These are phyloP conservation scores for Candida ovalis DNA, from an alignment of 805 yeast species.

Conservation along the genomic window DNA sequence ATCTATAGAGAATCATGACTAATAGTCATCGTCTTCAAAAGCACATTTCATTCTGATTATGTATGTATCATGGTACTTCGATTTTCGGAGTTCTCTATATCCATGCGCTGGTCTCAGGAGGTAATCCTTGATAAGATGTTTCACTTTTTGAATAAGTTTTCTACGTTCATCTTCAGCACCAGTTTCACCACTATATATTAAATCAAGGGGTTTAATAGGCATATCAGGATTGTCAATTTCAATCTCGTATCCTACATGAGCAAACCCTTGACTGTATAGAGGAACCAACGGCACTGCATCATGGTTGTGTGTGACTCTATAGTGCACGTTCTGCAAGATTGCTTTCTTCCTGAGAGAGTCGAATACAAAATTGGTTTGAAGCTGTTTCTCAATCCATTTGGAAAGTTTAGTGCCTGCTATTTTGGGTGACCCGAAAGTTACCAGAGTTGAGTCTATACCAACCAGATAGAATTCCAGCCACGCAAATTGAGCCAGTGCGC, in stretches of 20 bases:
- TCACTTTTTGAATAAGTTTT: background rate
- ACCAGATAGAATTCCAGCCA: constrained; percentile 8
- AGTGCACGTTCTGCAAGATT: background rate
- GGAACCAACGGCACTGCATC: background rate
- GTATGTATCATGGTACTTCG: background rate
- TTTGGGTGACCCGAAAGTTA: background rate
- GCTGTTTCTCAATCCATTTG: background rate
- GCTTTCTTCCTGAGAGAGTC: background rate
- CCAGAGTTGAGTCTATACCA: background rate
- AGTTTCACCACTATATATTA: background rate
- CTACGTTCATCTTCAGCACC: background rate
- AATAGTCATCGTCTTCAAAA: background rate
- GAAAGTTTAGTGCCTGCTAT: background rate
- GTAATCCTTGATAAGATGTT: background rate
- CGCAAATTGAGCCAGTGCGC: constrained; percentile 15
- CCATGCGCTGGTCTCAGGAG: background rate
- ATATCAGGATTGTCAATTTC: background rate
- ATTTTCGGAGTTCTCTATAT: background rate
- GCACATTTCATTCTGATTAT: background rate
- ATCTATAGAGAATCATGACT: too few relatives aligned
- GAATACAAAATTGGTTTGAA: background rate
- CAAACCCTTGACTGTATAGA: background rate
- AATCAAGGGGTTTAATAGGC: background rate
- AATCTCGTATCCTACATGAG: background rate
- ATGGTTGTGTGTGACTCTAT: background rate